These are phyloP conservation scores for Pinus taeda DNA, from an alignment of 75 land plant genomes.

Conservation along the genomic window DNA sequence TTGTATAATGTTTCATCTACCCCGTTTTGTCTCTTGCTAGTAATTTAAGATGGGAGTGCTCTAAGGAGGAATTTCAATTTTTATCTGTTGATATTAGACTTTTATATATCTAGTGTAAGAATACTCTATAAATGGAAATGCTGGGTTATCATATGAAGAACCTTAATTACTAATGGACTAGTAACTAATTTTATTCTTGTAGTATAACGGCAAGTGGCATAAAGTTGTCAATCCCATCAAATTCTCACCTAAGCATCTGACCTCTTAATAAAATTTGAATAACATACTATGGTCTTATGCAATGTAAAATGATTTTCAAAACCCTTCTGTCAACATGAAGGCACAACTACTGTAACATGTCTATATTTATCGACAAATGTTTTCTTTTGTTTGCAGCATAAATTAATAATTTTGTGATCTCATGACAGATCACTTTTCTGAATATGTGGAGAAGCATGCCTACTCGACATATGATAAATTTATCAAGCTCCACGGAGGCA, in stretches of 20 bases:
- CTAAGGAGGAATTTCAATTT: neutral
- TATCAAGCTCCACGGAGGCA: constrained; percentile 79
- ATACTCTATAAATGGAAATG: too few relatives aligned
- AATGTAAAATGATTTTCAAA: too few relatives aligned
- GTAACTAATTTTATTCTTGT: neutral
- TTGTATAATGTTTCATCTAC: too few relatives aligned
- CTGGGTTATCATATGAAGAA: neutral
- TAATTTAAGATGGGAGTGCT: neutral
- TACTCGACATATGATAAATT: constrained; percentile 93
- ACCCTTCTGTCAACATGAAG: neutral
- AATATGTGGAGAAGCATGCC: constrained; percentile 98
- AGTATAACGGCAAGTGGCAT: neutral
- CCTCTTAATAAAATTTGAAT: neutral
- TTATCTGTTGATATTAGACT: neutral
- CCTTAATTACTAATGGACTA: neutral
- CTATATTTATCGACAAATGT: neutral
- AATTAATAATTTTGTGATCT: neutral
- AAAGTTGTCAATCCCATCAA: neutral
- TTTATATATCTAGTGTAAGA: neutral
- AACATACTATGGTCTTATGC: neutral
- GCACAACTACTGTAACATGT: neutral
- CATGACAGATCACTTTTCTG: constrained; percentile 90
- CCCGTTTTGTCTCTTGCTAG: neutral
- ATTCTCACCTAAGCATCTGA: neutral
- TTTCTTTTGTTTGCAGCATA: neutral